These are phyloP conservation scores for Coccomyxa sp. DNA, from an alignment of 139 green algal genomes.

Conservation along the genomic window DNA sequence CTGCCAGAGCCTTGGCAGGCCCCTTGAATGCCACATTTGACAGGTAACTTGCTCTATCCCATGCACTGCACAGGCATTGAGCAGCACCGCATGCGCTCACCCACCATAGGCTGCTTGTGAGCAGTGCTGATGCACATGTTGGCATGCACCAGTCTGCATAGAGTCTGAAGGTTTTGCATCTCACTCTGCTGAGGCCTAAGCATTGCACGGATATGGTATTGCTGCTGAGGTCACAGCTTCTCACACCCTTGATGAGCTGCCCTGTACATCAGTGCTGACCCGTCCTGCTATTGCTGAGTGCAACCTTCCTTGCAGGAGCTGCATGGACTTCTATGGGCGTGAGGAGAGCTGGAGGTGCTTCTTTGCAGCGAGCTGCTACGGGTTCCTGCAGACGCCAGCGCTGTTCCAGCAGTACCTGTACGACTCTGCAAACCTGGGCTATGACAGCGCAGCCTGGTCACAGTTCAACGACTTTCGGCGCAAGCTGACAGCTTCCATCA, in stretches of 20 bases:
- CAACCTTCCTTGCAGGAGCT: too few species aligned
- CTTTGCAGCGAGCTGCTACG: neutral
- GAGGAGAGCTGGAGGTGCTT: conserved; percentile 8
- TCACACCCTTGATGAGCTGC: too few species aligned
- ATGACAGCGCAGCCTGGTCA: neutral
- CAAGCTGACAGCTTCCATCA: neutral
- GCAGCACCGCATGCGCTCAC: too few species aligned
- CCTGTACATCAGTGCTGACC: neutral
- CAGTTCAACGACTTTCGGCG: neutral
- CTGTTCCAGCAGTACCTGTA: conserved; percentile 14
- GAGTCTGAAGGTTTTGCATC: too few species aligned
- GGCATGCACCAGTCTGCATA: too few species aligned
- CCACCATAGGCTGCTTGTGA: too few species aligned
- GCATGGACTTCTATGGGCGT: neutral
- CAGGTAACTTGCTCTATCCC: too few species aligned
- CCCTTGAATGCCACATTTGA: conserved; percentile 2
- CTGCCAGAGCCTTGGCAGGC: neutral
- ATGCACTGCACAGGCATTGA: too few species aligned
- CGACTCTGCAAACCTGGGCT: conserved; percentile 12
- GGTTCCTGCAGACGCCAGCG: neutral
- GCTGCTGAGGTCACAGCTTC: neutral
- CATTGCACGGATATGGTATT: neutral
- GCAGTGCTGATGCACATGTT: too few species aligned
- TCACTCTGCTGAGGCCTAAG: too few species aligned
- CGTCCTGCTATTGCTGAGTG: too few species aligned